Evolutionary conservation across 2,329 filamentous ascomycete genomes (phyloP), one percentile per base, ranked within the genome.

Genomic region (Fusarium burgessii): DNA sequence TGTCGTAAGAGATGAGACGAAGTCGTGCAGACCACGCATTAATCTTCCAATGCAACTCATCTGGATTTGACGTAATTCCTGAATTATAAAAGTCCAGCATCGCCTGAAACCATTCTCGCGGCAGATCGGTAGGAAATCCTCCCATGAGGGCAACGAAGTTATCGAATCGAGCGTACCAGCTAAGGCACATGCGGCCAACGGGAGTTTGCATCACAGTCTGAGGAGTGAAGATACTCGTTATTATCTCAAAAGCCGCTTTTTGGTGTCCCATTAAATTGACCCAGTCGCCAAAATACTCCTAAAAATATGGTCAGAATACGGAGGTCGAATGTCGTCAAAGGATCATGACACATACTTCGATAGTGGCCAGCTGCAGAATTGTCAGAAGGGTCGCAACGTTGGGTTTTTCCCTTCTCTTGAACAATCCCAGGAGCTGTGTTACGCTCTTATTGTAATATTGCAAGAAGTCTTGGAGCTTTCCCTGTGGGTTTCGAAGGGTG

Each of bases 211-310:
- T 90, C 45, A 93, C 89, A 0, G 90, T 92, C 68, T 94, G 85
- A 0, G 94, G 93, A 0, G 90, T 94, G 78, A 94, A 95, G 1
- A 98, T 83, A 45, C 91, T 89, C 3, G 87, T 92, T 47, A 98
- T 83, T 74, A 98, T 91, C 70, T 93, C 90, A 77, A 92, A 89
- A 1, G 96, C 96, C 14, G 95, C 96, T 78, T 92, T 94, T 79
- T 98, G 95, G 78, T 98, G 96, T 25, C 94, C 93, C 81, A 96
- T 91, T 18, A 98, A 85, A 76, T 97, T 98, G 57, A 97, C 90
- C 94, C 94, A 98, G 78, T 99, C 96, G 15, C 96, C 96, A 47
- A 98, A 86, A 76, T 94, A 97, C 82, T 98, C 96, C 94, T 97
- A 76, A 46, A 29, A 32, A 33, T 45, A 40, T 20, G n/a, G 46